Conservation (phyloP, 1,139 yeast species). For the Suhomyces wounanorum region DNA sequence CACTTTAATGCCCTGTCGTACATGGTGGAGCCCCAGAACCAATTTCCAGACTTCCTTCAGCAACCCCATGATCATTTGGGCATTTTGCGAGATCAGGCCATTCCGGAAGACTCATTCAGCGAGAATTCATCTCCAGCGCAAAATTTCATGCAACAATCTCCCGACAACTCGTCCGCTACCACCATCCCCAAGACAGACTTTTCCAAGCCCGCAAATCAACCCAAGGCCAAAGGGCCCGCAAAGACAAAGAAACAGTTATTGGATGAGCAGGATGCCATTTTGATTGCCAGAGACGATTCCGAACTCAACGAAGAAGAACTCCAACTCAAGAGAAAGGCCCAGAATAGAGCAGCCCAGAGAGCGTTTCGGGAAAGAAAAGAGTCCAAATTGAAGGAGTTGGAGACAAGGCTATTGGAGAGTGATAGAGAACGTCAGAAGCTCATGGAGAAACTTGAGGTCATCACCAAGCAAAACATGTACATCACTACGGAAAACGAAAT, state of each 20-base stretch:
- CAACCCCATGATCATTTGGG: constrained; percentile 3
- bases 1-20: constrained; percentile 5
- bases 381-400: constrained; percentile 67
- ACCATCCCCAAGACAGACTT: constrained; percentile 6
- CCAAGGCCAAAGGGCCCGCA: constrained; percentile 6
- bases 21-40: constrained; percentile 1
- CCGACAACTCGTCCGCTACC: constrained; percentile 13
- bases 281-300: constrained; percentile 43
- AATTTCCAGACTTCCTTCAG: neutral
- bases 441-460: constrained; percentile 52
- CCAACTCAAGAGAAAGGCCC: constrained; percentile 66
- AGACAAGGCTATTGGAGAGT: constrained; percentile 57
- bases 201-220: neutral
- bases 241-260: constrained; percentile 29
- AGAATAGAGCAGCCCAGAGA: constrained; percentile 86
- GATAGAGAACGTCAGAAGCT: constrained; percentile 60
- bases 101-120: constrained; percentile 11
- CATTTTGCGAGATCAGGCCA: constrained; percentile 3
- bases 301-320: constrained; percentile 52
- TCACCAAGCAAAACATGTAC: constrained; percentile 55
- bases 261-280: constrained; percentile 42
- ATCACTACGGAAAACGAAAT: constrained; percentile 63
- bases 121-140: constrained; percentile 15
- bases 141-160: constrained; percentile 12
- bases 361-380: constrained; percentile 89